Base-by-base conservation (phyloP, 108 stramenopile genomes). In the Cylindrotheca closterium region DNA sequence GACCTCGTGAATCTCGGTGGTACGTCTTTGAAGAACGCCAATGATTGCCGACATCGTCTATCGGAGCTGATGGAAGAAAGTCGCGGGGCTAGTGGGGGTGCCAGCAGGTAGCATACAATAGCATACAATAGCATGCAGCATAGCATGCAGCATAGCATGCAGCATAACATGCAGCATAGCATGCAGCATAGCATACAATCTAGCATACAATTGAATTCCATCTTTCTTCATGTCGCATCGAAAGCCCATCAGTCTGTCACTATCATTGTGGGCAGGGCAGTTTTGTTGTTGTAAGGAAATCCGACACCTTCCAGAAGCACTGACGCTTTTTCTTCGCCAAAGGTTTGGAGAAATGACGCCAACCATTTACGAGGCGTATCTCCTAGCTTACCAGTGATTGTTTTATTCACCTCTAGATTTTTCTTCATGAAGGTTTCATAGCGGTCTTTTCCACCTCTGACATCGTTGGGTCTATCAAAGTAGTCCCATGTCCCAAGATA, bases 401-500 rank as follows among this genome's bases (percentile, higher is more conserved):
- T 19, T 17, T 30, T 30, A 42, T 42, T 42, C 15, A 42, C 37
- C 0, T 47, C n/a, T 28, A 28, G 24, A 0, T 52, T 31, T 5
- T 61, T 33, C 27, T 61, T 30, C 42, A 60, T 24, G 26, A 55
- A 73, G 34, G 58, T 28, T n/a, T 52, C 4, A 18, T 48, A 26
- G 30, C 37, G 47, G 0, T 63, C 63, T 42, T 70, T 60, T 18
- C 37, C 37, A 42, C 37, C 37, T 42, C 79, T 64, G 3, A 79
- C 68, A 67, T 87, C 86, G 21, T 84, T 67, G 15, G 58, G 69
- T 25, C 86, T 82, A 49, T 81, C 82, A 0, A 71, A 65, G 50
- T 84, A 88, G 37, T 84, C 73, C 25, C 46, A 78, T 58, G 73
- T 75, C 26, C 79, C 86, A 45, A 84, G 47, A 53, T 88, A 88